Evolutionary conservation across 1,284 basidiomycete species (phyloP).

Genomic region (Ustilago hordei): DNA sequence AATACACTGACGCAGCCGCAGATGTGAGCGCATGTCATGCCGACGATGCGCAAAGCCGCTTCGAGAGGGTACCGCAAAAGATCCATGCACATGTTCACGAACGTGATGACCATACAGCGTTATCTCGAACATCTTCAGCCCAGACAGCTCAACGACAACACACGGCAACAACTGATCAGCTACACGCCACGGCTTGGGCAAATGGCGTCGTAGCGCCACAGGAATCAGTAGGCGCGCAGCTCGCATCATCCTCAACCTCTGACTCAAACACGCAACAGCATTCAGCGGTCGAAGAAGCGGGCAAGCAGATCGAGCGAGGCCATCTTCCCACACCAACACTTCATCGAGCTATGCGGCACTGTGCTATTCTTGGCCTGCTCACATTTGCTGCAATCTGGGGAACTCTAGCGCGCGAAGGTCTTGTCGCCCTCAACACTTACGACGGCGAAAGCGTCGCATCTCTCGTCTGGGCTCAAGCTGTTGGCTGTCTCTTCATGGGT

Average conservation of each 20-base stretch:
- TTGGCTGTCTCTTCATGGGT: conserved; percentile 89
- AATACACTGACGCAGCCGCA: conserved; percentile 36
- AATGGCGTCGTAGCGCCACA: not conserved
- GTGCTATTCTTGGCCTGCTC: conserved; percentile 64
- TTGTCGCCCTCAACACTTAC: conserved; percentile 74
- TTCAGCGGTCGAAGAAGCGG: conserved; percentile 21
- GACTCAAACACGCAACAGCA: conserved; percentile 9
- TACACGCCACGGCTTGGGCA: not conserved
- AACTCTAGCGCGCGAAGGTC: conserved; percentile 69
- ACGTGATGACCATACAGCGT: not conserved
- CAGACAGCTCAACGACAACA: conserved; percentile 14
- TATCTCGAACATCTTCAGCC: conserved; percentile 21
- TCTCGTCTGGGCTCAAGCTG: conserved; percentile 85
- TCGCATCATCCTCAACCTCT: not conserved
- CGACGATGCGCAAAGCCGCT: conserved; percentile 15
- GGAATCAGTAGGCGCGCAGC: not conserved
- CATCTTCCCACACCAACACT: not conserved
- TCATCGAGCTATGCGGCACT: conserved; percentile 33
- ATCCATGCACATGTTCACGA: conserved; percentile 14
- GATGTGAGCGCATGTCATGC: conserved; percentile 22
- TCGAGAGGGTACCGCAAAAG: conserved; percentile 15
- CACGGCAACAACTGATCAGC: not conserved
- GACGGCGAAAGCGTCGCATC: conserved; percentile 82
- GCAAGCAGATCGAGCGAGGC: conserved; percentile 26
- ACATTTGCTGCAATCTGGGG: conserved; percentile 70